Conservation (phyloP, 305 asterid species). For the Fraxinus platypoda region DNA sequence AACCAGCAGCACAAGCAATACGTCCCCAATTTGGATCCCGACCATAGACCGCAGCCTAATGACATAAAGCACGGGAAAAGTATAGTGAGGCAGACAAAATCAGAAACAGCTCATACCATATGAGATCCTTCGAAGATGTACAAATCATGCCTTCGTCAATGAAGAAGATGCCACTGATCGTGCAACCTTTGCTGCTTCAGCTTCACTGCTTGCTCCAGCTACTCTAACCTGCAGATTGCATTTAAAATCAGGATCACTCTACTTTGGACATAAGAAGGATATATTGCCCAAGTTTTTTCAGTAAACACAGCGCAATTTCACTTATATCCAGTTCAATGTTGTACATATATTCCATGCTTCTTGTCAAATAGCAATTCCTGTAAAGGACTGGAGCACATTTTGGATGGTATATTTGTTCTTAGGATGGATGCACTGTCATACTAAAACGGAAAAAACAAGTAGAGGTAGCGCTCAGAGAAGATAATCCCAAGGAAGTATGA, state of each 20-base stretch:
- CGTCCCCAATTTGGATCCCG: slow-evolving; percentile 99
- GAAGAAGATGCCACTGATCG: slow-evolving; percentile 96
- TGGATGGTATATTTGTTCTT: background rate
- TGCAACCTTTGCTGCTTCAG: slow-evolving; percentile 88
- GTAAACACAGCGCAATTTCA: background rate
- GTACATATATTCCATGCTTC: background rate
- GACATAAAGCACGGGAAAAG: slow-evolving; percentile 11
- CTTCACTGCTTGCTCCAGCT: slow-evolving; percentile 74
- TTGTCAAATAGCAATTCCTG: background rate
- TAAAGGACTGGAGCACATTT: background rate
- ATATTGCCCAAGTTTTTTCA: background rate
- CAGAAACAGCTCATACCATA: slow-evolving; percentile 8
- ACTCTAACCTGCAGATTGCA: slow-evolving; percentile 61
- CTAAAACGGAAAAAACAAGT: background rate
- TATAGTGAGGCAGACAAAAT: slow-evolving; percentile 11
- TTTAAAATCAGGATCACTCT: slow-evolving; percentile 14
- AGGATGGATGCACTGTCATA: background rate
- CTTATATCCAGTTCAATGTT: background rate
- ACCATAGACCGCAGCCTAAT: slow-evolving; percentile 90
- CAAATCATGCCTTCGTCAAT: slow-evolving; percentile 64
- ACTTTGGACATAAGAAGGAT: background rate
- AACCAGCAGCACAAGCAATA: slow-evolving; percentile 95
- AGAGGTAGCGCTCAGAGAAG: background rate
- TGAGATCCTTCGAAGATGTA: slow-evolving; percentile 7
- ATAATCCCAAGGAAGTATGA: background rate